phyloP scores from a whole-genome alignment of 2,329 filamentous ascomycete species.

The Ophiostoma sp. region DNA sequence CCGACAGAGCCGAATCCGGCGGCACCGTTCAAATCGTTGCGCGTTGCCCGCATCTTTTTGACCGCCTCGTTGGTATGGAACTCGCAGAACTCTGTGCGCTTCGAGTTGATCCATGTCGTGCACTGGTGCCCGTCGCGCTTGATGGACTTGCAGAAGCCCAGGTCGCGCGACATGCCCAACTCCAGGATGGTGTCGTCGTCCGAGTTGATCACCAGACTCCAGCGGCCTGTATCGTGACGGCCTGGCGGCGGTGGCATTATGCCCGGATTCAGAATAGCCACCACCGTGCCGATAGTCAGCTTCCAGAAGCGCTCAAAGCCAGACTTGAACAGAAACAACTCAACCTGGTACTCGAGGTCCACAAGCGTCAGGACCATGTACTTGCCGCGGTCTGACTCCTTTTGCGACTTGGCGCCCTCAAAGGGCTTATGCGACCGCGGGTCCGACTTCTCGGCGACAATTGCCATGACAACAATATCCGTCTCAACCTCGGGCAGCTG shows the following conservation, averaged over 20 bases:
- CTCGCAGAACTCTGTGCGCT: slow-evolving; percentile 86
- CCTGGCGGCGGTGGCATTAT: slow-evolving; percentile 81
- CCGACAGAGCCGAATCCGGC: slow-evolving; percentile 43
- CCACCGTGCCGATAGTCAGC: slow-evolving; percentile 79
- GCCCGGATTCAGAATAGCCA: slow-evolving; percentile 85
- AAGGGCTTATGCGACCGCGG: slow-evolving; percentile 57
- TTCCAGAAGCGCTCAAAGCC: slow-evolving; percentile 95
- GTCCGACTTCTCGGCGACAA: slow-evolving; percentile 82
- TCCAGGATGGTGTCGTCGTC: slow-evolving; percentile 87
- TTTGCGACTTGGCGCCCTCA: slow-evolving; percentile 33
- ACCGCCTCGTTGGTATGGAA: slow-evolving; percentile 84
- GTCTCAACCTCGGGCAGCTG: slow-evolving; percentile 75
- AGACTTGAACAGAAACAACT: slow-evolving; percentile 85
- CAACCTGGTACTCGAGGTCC: slow-evolving; percentile 84
- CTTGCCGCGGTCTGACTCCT: slow-evolving; percentile 58
- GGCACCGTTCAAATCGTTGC: slow-evolving; percentile 76
- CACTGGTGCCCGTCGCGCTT: slow-evolving; percentile 81
- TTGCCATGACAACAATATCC: slow-evolving; percentile 83
- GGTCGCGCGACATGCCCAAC: slow-evolving; percentile 74
- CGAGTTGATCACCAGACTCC: slow-evolving; percentile 78
- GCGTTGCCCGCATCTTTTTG: slow-evolving; percentile 57
- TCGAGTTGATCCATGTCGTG: slow-evolving; percentile 77
- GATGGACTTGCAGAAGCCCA: slow-evolving; percentile 80
- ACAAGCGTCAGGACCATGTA: slow-evolving; percentile 90
- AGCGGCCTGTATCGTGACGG: slow-evolving; percentile 71